Conservation (phyloP, 148 eudicot species). For the Fallopia convolvulus region DNA sequence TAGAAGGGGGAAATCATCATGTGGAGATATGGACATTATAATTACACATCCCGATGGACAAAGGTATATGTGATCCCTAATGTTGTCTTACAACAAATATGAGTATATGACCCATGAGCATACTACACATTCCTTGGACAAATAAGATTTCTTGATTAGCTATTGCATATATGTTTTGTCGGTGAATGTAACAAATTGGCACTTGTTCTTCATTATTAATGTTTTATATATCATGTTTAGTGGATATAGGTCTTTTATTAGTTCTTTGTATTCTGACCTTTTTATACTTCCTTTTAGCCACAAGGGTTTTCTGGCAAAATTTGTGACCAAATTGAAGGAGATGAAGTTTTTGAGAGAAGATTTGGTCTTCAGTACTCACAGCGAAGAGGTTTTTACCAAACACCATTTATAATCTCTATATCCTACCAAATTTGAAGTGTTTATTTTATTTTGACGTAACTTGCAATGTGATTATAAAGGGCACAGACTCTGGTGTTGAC, state of each 20-base stretch:
- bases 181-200: background rate
- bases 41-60: constrained; percentile 92
- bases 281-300: constrained; percentile 46
- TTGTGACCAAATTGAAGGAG: constrained; percentile 73
- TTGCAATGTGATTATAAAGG: constrained; percentile 29
- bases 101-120: too few species aligned
- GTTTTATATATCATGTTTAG: background rate
- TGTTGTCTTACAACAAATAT: too few species aligned
- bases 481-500: constrained; percentile 83
- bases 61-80: constrained; percentile 34
- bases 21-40: constrained; percentile 94
- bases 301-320: constrained; percentile 69
- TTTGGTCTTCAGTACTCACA: constrained; percentile 74
- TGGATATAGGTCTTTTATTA: background rate
- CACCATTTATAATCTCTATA: background rate
- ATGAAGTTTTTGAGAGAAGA: constrained; percentile 79
- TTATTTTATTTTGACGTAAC: background rate
- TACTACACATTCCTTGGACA: too few species aligned
- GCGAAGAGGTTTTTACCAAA: constrained; percentile 88
- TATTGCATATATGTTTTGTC: background rate
- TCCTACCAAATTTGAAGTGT: background rate
- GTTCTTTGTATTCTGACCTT: background rate
- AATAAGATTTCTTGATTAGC: background rate
- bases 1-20: constrained; percentile 88
- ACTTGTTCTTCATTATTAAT: background rate